phyloP scores from a whole-genome alignment of 1,139 yeast genomes.

The Blastobotrys elegans region DNA sequence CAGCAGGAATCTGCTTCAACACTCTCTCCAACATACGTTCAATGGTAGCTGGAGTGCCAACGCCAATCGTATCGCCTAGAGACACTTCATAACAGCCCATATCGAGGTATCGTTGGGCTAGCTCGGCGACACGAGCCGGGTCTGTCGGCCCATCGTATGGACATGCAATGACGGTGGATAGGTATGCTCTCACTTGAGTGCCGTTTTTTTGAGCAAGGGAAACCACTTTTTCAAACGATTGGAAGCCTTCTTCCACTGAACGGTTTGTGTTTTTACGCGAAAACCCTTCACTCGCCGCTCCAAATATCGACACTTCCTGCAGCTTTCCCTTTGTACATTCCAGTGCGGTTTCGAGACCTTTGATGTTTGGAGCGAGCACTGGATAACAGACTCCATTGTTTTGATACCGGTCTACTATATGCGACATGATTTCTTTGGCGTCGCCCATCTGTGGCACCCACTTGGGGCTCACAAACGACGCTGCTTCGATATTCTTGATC shows the following conservation, averaged over 20 bases:
- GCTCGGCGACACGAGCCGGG: constrained; percentile 30
- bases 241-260: constrained; percentile 29
- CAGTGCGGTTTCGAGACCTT: constrained; percentile 32
- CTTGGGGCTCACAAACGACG: constrained; percentile 37
- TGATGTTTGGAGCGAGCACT: constrained; percentile 33
- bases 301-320: constrained; percentile 34
- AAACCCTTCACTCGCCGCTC: constrained; percentile 36
- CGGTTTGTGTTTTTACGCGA: constrained; percentile 33
- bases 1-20: constrained; percentile 25
- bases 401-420: constrained; percentile 20
- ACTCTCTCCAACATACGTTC: constrained; percentile 28
- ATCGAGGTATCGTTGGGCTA: constrained; percentile 29
- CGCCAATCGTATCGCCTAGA: constrained; percentile 37
- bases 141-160: constrained; percentile 36
- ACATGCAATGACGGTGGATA: constrained; percentile 35
- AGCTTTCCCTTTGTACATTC: constrained; percentile 22
- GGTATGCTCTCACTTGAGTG: constrained; percentile 32
- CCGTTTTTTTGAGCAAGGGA: constrained; percentile 26
- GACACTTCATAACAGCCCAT: constrained; percentile 37
- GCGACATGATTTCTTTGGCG: constrained; percentile 20
- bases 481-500: constrained; percentile 30
- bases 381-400: constrained; percentile 30
- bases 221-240: constrained; percentile 28
- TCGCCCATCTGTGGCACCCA: constrained; percentile 38
- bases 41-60: constrained; percentile 33